Percentiles rank a stretch among this genome's conserved stretches.
Conservation (phyloP, 225 moss, liverwort and hornwort genomes). For the Lunularia cruciata region DNA sequence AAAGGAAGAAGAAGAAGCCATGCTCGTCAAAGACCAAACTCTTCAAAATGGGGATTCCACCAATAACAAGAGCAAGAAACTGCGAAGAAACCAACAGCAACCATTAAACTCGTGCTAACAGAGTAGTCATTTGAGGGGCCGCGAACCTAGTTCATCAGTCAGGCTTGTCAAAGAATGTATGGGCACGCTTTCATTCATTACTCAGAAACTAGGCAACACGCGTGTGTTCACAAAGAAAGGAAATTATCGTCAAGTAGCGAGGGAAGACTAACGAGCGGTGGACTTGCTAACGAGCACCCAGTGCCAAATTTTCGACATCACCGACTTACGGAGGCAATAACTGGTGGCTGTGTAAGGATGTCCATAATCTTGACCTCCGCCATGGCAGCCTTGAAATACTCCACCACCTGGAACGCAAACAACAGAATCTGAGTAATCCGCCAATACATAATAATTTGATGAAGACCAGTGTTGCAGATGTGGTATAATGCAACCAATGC, state of each 20-base stretch:
- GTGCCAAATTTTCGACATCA: background rate
- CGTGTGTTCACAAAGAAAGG: background rate
- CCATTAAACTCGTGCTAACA: background rate
- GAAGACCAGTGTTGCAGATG: too few species aligned
- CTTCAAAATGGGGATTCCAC: conserved; percentile 39
- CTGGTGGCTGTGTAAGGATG: conserved; percentile 70
- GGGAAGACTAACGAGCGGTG: too few species aligned
- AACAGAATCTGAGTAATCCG: too few species aligned
- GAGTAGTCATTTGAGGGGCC: too few species aligned
- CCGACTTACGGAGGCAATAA: conserved; percentile 76
- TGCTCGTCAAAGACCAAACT: conserved; percentile 48
- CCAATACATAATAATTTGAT: too few species aligned
- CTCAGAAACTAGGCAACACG: too few species aligned
- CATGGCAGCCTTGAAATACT: conserved; percentile 35
- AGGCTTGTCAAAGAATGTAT: background rate
- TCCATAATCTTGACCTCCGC: conserved; percentile 40
- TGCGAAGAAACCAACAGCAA: conserved; percentile 20
- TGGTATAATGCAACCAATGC: background rate
- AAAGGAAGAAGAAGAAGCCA: conserved; percentile 69
- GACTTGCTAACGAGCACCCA: background rate
- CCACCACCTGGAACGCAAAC: conserved; percentile 20
- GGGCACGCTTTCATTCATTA: too few species aligned
- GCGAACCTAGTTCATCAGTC: too few species aligned
- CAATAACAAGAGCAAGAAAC: conserved; percentile 50
- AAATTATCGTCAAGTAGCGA: background rate